Evolutionary conservation across 805 yeast species (phyloP), one percentile per base, ranked within the genome.

Genomic region (Sugiyamaella smithiae): DNA sequence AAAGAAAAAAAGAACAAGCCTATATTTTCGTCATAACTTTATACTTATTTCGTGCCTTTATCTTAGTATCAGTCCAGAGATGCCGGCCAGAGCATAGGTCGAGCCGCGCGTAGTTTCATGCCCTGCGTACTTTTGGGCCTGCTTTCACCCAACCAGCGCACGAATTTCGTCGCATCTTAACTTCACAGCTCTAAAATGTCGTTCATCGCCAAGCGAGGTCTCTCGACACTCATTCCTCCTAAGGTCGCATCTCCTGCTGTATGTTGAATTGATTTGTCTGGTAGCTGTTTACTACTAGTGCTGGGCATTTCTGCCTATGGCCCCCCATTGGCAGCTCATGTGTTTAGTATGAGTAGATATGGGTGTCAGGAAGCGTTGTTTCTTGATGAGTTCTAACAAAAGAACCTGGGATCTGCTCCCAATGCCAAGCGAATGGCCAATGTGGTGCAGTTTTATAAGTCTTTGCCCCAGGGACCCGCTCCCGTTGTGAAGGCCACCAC

Each of bases 221-320:
- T 91, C 71, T 89, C 98, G 58, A 85, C 97, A 65, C 79, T 91
- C 76, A 90, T 91, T 67, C 99, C 99, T 63, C 99, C 99, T 70
- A 91, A 91, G 91, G 84, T 91, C 67, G 97, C 97, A 50, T 89
- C 97, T 55, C 93, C 96, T 41, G 80, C 84, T 73, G 91, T 85
- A 79, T 63, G 90, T 77, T 19, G 2, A 23, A 26, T 35, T 11
- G 44, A n/a, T 7, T 23, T 40, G n/a, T n/a, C n/a, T n/a, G n/a
- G n/a, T n/a, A n/a, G n/a, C n/a, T n/a, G n/a, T n/a, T n/a, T n/a
- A n/a, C n/a, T n/a, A n/a, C n/a, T n/a, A n/a, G n/a, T n/a, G n/a
- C n/a, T n/a, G n/a, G n/a, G n/a, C n/a, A n/a, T n/a, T n/a, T n/a
- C n/a, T n/a, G n/a, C n/a, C n/a, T n/a, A n/a, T n/a, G n/a, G 24